Conservation (phyloP, 2,329 filamentous ascomycete genomes). For the Penicillium crustosum region DNA sequence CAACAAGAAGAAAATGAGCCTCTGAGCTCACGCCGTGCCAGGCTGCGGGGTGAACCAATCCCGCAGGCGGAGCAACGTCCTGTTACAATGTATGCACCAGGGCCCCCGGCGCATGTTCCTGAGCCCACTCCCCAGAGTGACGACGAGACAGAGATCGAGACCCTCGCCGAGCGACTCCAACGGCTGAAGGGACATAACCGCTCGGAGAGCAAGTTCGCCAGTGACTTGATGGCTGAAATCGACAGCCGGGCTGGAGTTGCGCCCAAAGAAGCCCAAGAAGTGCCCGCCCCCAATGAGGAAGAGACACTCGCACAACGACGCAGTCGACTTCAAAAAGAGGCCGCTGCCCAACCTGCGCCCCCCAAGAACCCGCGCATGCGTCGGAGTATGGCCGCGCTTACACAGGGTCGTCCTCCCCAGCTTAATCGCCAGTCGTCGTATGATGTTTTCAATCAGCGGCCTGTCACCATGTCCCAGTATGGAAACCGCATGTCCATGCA, state of each 20-base stretch:
- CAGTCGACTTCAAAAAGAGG: constrained; percentile 46
- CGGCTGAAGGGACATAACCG: constrained; percentile 41
- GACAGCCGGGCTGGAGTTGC: constrained; percentile 31
- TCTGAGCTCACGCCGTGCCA: constrained; percentile 71
- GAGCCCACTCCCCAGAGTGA: constrained; percentile 33
- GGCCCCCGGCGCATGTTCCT: constrained; percentile 17
- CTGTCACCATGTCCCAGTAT: constrained; percentile 20
- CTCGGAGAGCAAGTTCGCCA: constrained; percentile 44
- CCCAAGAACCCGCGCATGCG: constrained; percentile 35
- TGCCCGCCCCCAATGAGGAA: constrained; percentile 31
- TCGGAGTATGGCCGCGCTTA: constrained; percentile 50
- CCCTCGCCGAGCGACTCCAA: constrained; percentile 46
- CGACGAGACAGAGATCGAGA: constrained; percentile 47
- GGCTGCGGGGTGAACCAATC: constrained; percentile 64
- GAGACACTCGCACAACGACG: constrained; percentile 50
- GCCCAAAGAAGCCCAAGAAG: constrained; percentile 22
- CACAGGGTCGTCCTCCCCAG: constrained; percentile 54
- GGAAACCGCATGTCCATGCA: constrained; percentile 35
- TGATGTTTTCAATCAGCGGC: constrained; percentile 19
- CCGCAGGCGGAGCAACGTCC: constrained; percentile 33
- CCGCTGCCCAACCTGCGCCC: constrained; percentile 22
- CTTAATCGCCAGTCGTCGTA: constrained; percentile 29
- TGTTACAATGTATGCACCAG: constrained; percentile 38
- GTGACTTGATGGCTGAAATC: constrained; percentile 45
- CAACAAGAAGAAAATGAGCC: constrained; percentile 93